Percentiles rank a stretch among this genome's conserved stretches.
phyloP scores from a whole-genome alignment of 2,329 filamentous ascomycete genomes.

The Scleromitrula shiraiana region DNA sequence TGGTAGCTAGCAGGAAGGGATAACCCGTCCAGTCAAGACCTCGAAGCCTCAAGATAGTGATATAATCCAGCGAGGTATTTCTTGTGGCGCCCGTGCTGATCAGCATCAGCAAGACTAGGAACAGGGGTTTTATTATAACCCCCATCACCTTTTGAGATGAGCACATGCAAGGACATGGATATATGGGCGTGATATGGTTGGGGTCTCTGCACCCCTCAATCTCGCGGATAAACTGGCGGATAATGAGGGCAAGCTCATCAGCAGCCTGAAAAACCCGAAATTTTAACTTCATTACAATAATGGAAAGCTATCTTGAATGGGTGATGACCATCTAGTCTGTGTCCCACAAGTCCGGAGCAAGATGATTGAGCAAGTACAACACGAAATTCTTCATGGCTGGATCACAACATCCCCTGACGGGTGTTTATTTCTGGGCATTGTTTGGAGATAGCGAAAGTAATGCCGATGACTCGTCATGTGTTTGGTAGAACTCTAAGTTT shows the following conservation, averaged over 20 bases:
- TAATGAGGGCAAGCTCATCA: conserved; percentile 8
- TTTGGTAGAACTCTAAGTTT: not conserved
- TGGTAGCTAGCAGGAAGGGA: conserved; percentile 6
- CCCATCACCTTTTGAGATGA: conserved; percentile 12
- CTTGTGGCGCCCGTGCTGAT: conserved; percentile 10
- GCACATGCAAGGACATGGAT: conserved; percentile 11
- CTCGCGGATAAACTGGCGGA: conserved; percentile 11
- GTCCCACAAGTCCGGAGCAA: conserved; percentile 7
- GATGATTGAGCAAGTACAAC: not conserved
- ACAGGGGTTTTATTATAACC: conserved; percentile 7
- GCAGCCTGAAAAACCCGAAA: conserved; percentile 9
- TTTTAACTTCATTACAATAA: too few relatives aligned
- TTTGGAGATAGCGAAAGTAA: conserved; percentile 6
- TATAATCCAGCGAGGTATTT: conserved; percentile 8
- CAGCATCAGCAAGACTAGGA: conserved; percentile 4
- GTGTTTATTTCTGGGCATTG: conserved; percentile 6
- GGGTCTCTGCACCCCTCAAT: conserved; percentile 11
- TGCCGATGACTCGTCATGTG: conserved; percentile 6
- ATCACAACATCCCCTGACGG: conserved; percentile 4
- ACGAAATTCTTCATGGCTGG: not conserved
- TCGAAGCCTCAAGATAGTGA: conserved; percentile 1
- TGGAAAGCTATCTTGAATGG: not conserved
- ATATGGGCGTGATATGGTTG: conserved; percentile 7
- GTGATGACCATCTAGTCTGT: conserved; percentile 6
- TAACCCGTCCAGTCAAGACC: conserved; percentile 3